These are phyloP conservation scores for Monosporascus sp. DNA, from an alignment of 2,329 filamentous ascomycete species.

Conservation along the genomic window DNA sequence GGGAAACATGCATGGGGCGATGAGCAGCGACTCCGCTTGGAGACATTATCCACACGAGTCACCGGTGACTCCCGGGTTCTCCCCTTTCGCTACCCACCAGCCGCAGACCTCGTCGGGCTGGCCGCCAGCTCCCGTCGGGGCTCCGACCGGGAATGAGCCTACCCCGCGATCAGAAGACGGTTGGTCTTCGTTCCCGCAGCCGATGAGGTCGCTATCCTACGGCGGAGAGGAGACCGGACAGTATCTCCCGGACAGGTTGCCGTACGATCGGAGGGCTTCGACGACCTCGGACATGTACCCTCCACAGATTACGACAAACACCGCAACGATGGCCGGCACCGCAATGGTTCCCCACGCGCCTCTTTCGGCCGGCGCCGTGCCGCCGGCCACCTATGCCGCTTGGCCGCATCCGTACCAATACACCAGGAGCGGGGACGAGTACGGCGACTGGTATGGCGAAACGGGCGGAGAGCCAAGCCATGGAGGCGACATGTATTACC, in stretches of 20 bases:
- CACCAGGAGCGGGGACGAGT: slow-evolving; percentile 28
- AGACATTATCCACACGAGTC: slow-evolving; percentile 44
- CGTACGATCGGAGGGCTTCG: slow-evolving; percentile 39
- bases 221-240: slow-evolving; percentile 36
- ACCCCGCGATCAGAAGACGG: slow-evolving; percentile 34
- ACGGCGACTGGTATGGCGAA: slow-evolving; percentile 25
- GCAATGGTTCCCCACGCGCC: slow-evolving; percentile 29
- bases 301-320: slow-evolving; percentile 17
- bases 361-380: slow-evolving; percentile 33
- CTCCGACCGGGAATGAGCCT: slow-evolving; percentile 31
- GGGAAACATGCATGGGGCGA: slow-evolving; percentile 36
- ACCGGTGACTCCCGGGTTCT: slow-evolving; percentile 44
- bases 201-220: slow-evolving; percentile 43
- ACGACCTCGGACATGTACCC: slow-evolving; percentile 40
- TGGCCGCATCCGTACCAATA: slow-evolving; percentile 44
- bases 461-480: slow-evolving; percentile 28
- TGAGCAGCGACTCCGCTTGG: slow-evolving; percentile 37
- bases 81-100: slow-evolving; percentile 40
- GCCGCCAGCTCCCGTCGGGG: slow-evolving; percentile 23
- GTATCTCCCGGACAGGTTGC: slow-evolving; percentile 32
- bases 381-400: slow-evolving; percentile 31
- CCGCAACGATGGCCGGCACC: slow-evolving; percentile 23
- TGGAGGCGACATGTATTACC: slow-evolving; percentile 7
- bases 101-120: slow-evolving; percentile 35
- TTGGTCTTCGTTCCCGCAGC: slow-evolving; percentile 38